Evolutionary conservation across 768 basidiomycete genomes (phyloP).

Genomic region (Mycena haematopus): DNA sequence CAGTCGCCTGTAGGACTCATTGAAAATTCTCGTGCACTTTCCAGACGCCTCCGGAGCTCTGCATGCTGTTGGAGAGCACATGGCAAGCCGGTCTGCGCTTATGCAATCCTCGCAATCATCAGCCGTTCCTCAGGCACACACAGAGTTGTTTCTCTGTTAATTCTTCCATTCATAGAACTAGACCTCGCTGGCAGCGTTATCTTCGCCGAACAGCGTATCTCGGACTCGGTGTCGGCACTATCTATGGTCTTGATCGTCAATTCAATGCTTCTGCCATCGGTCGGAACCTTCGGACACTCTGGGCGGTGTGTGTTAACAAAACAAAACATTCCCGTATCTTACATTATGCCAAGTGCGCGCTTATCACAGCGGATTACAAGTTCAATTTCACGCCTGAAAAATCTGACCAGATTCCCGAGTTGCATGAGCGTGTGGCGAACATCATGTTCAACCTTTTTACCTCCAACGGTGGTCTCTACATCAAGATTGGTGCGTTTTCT

Average conservation of each 20-base stretch:
- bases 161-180: not conserved
- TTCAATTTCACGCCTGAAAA: conserved; percentile 81
- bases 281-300: conserved; percentile 60
- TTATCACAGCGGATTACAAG: conserved; percentile 86
- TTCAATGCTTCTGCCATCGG: conserved; percentile 65
- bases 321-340: not conserved
- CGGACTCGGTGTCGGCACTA: conserved; percentile 44
- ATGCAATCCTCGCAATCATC: not conserved
- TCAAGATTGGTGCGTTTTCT: conserved; percentile 69
- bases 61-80: conserved; percentile 22
- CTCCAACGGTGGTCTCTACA: conserved; percentile 85
- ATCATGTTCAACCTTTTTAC: conserved; percentile 79
- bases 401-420: conserved; percentile 72
- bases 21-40: not conserved
- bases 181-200: conserved; percentile 32
- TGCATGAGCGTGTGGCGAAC: conserved; percentile 86
- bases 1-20: not conserved
- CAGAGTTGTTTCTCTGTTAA: conserved; percentile 7
- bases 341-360: conserved; percentile 55
- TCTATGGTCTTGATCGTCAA: conserved; percentile 53
- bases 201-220: conserved; percentile 44
- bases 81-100: conserved; percentile 18
- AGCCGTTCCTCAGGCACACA: no score
- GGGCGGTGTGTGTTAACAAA: conserved; percentile 45
- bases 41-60: not conserved